Base-by-base conservation (phyloP, 148 eudicot species). In the Euryodendron excelsum region DNA sequence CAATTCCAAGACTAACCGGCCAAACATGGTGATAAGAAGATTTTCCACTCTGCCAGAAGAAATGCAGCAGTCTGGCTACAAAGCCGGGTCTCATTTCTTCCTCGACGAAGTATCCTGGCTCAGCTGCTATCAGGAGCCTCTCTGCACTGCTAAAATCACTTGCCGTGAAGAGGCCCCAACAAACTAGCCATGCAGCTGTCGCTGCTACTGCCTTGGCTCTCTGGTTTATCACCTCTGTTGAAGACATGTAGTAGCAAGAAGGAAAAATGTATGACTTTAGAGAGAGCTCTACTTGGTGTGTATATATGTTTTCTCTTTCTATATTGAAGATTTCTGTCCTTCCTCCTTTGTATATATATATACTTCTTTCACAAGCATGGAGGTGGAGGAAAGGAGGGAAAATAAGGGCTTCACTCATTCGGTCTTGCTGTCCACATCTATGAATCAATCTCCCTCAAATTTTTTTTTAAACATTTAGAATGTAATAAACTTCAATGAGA, bases 21-120 rank as follows among this genome's bases (percentile, higher is more conserved):
- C 90, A 89, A 77, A 89, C 82, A 80, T 84, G 91, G 61, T 84
- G 76, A 64, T 88, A 88, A 18, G 88, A 86, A 30, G 88, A 82
- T 53, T 79, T 75, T 48, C 85, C 91, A 17, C 45, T 69, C 67
- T 78, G 74, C 91, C 89, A 88, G 36, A 86, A 76, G 82, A 86
- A 88, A 81, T 82, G 86, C 58, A 82, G 58, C 62, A 84, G 44
- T 70, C 82, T 79, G 53, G 67, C 62, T 9, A 44, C 67, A 60
- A 84, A 74, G 5, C 87, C 79, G 23, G 74, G 78, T 30, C 77
- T 78, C 76, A 44, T 62, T 58, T 66, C 77, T 48, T 77, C 56
- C 69, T 53, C 85, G n/a, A 66, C 64, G 11, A n/a, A 55, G 47
- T 78, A 76, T 21, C 72, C 48, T 7, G 73, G 53, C 48, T 65